phyloP scores from a whole-genome alignment of 1,284 basidiomycete genomes.

The Boletus hoseneyae region DNA sequence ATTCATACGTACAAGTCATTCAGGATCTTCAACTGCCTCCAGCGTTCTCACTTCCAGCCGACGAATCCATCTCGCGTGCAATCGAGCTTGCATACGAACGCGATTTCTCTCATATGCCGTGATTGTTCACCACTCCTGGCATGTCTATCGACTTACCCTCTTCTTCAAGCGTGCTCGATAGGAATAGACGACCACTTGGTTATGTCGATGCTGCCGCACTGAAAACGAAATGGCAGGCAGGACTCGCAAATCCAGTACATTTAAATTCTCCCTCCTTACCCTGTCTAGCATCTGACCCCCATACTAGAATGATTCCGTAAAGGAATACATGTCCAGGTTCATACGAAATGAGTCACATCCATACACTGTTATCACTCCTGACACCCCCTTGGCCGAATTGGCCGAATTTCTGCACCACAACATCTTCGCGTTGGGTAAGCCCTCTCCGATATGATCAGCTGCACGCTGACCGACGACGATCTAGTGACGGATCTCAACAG shows the following conservation, averaged over 20 bases:
- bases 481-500: slow-evolving; percentile 78
- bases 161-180: slow-evolving; percentile 65
- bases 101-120: slow-evolving; percentile 91
- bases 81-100: slow-evolving; percentile 86
- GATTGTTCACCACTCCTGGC: slow-evolving; percentile 21
- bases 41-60: slow-evolving; percentile 76
- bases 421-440: slow-evolving; percentile 75
- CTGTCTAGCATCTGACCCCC: background rate
- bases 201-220: slow-evolving; percentile 76
- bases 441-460: background rate
- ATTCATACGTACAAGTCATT: background rate
- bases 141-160: slow-evolving; percentile 6
- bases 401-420: slow-evolving; percentile 70
- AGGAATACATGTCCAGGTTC: slow-evolving; percentile 74
- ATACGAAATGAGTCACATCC: slow-evolving; percentile 59
- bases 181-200: slow-evolving; percentile 70
- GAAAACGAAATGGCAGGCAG: slow-evolving; percentile 76
- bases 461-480: slow-evolving; percentile 2
- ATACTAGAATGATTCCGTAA: slow-evolving; percentile 66
- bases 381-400: slow-evolving; percentile 71
- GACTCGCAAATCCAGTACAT: slow-evolving; percentile 66
- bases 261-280: slow-evolving; percentile 23
- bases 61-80: slow-evolving; percentile 68
- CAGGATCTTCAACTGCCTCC: slow-evolving; percentile 88
- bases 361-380: slow-evolving; percentile 80